Evolutionary conservation across 2,329 filamentous ascomycete species (phyloP).

Genomic region (Clathrospora elynae): DNA sequence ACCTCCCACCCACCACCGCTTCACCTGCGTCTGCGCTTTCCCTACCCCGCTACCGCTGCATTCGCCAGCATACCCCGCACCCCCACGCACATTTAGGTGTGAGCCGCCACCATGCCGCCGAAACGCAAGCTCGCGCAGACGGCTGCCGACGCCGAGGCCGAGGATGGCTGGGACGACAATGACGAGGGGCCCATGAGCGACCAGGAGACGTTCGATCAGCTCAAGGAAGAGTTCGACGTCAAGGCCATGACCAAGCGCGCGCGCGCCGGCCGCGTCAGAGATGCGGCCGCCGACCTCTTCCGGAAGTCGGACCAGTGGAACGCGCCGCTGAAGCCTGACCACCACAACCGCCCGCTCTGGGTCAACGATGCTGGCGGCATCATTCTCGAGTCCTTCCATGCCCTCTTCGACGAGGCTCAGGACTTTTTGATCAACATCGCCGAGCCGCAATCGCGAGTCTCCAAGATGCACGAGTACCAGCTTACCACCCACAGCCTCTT

Average conservation of each 20-base stretch:
- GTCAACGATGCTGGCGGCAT: slow-evolving; percentile 88
- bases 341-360: slow-evolving; percentile 88
- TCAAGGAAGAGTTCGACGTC: slow-evolving; percentile 47
- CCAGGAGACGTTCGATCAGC: slow-evolving; percentile 56
- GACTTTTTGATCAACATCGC: slow-evolving; percentile 96
- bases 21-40: slow-evolving; percentile 1
- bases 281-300: slow-evolving; percentile 62
- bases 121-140: slow-evolving; percentile 52
- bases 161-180: slow-evolving; percentile 62
- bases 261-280: slow-evolving; percentile 37
- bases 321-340: slow-evolving; percentile 82
- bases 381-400: slow-evolving; percentile 92
- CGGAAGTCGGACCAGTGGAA: slow-evolving; percentile 79
- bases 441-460: slow-evolving; percentile 87
- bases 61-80: slow-evolving; percentile 40
- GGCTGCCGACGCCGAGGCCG: slow-evolving; percentile 44
- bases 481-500: slow-evolving; percentile 93
- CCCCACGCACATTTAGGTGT: too few relatives aligned
- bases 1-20: slow-evolving; percentile 1
- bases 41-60: background rate
- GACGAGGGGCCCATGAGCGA: slow-evolving; percentile 55
- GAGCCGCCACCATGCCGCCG: slow-evolving; percentile 47
- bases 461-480: slow-evolving; percentile 90
- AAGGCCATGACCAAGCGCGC: slow-evolving; percentile 41
- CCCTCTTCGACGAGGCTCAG: slow-evolving; percentile 82